Base-by-base conservation (phyloP, 352 stramenopile genomes). In the Globisporangium nagaii region DNA sequence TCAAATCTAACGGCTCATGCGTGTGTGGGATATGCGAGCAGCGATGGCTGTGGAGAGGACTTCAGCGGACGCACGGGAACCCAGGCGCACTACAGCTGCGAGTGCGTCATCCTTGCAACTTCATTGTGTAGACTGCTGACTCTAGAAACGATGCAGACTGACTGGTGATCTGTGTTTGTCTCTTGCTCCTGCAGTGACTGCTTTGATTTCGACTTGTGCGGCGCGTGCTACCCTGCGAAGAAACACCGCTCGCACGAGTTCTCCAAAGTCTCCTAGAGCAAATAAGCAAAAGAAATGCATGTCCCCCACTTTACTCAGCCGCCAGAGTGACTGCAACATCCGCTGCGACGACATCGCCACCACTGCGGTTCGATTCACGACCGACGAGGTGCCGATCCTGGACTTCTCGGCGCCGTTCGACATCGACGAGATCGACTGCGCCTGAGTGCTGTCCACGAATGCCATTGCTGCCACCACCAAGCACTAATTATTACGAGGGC, bases 321-420 rank as follows among this genome's bases (percentile, higher is more conserved):
- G 13, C 11, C 46, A 43, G 20, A 13, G n/a, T 17, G 11, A 47
- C 19, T 19, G 31, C 19, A 4, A 53, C 4, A 39, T 39, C 34
- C 48, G 56, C n/a, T n/a, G n/a, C 22, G 20, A 43, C 12, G 36
- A n/a, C 19, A 22, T 53, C 36, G 63, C 72, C n/a, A 31, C 4
- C 24, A 11, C 15, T 10, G 24, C 4, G 6, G n/a, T 13, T 4
- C 22, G 31, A 25, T 17, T 31, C 3, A n/a, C 19, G 9, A 10
- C 30, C 46, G 75, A 85, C 17, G 71, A 75, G 37, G 66, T 85
- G 41, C 75, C 75, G 24, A 79, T 85, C 50, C 65, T 85, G 42
- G 75, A 85, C 66, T 65, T 72, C n/a, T 56, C 50, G 3, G 72
- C 51, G 36, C 68, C 61, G 11, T 40, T 54, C 28, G 71, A 70